Evolutionary conservation across 1,139 yeast genomes (phyloP), one percentile per base, ranked within the genome.

Genomic region (Sugiyamaella japonica): DNA sequence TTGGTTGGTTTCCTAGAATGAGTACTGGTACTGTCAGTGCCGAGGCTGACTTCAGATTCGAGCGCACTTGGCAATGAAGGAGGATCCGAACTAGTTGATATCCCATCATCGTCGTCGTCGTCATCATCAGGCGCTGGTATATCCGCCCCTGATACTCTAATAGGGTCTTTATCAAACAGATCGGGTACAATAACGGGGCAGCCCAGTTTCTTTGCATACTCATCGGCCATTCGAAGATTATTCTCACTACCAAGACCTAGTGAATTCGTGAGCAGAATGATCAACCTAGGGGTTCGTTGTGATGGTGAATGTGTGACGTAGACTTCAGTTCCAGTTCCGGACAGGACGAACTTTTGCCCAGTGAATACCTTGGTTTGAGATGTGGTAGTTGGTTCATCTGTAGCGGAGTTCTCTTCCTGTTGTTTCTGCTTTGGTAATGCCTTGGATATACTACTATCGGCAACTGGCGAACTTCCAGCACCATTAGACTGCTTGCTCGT

Each of bases 131-230:
- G 25, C 59, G 66, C 49, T 50, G 61, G 43, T 43, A 66, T 50
- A 48, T 64, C 58, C 47, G 64, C 70, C 42, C 68, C 59, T 56
- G 64, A 55, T 50, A 66, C 58, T 55, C 61, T 63, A 53, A 70
- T 62, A 28, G 73, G 72, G 48, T 70, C 71, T 12, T 58, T 59
- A n/a, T 63, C 68, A 50, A 70, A 70, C 44, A 70, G 55, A 52
- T 69, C 73, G 0, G 72, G 71, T 44, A 67, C 64, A 17, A 66
- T 67, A 2, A 69, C 71, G 9, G 69, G 64, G 46, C 64, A 63
- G 10, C 63, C 61, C 39, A 67, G 59, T 25, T 57, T 48, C 36
- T 57, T 58, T 1, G 72, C 66, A 48, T 62, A 66, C 20, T 53
- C 43, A 55, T 70, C 73, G 1, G 73, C 73, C 48, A 68, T 57